Base-by-base conservation (phyloP, 805 yeast species). In the Cyberlindnera nakhonratchasimensis region DNA sequence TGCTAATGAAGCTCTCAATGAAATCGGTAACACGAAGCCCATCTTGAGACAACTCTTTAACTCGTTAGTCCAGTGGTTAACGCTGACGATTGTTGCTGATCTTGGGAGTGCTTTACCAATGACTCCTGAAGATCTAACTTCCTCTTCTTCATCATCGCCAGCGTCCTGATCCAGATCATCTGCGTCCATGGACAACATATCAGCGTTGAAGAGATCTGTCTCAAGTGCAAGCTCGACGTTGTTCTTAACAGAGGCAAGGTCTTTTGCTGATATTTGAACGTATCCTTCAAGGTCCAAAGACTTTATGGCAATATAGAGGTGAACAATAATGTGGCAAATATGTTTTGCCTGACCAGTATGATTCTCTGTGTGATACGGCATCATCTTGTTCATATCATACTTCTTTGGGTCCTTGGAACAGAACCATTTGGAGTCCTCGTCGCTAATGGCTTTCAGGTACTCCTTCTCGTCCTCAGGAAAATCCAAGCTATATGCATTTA, bases 41-140 rank as follows among this genome's bases (percentile, higher is more conserved):
- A 84, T 81, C 52, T 75, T 76, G 40, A 88, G 61, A 76, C 96
- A 83, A 30, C 83, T 81, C 38, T 78, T 74, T 48, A 91, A 70
- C 59, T 89, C 97, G 40, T 83, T 80, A 0, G 96, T 83, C 96
- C 96, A 90, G 45, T 83, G 86, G 40, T 82, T 74, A 7, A 88
- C 82, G 34, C 81, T 74, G 6, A 85, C 79, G 6, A 86, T 82
- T 0, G 93, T 78, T 0, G 93, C 84, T 1, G 87, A 78, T 50
- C 75, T 72, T 2, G 84, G 78, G 1, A 81, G 71, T 9, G 79
- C 72, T 50, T 79, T 80, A 45, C 82, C 80, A 35, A 81, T 81
- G 17, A 64, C 59, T 39, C 70, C 64, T 34, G 69, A 50, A 6
- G 66, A 62, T 19, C 71, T 66, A 5, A 62, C 62, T 37, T 63